phyloP scores from a whole-genome alignment of 805 yeast species.

The Myxozyma monticola region DNA sequence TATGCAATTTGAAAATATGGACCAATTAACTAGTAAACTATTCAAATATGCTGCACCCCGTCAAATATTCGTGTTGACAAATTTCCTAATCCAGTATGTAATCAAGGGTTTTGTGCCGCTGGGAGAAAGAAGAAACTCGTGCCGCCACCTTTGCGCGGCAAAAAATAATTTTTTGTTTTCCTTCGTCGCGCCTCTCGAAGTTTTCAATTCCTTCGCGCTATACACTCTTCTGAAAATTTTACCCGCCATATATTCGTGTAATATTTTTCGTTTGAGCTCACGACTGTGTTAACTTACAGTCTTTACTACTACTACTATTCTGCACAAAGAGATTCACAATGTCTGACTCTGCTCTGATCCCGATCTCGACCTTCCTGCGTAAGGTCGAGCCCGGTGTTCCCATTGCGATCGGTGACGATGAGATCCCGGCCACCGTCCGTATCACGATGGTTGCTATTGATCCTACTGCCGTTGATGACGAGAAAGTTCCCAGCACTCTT shows the following conservation, averaged over 20 bases:
- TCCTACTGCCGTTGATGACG: constrained; percentile 69
- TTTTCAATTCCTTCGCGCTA: no score
- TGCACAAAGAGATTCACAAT: neutral
- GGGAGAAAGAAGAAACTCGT: no score
- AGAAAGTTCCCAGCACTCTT: constrained; percentile 75
- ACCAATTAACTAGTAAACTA: no score
- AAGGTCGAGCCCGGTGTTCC: constrained; percentile 86
- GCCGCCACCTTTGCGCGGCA: no score
- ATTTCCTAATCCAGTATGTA: no score
- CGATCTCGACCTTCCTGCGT: constrained; percentile 83
- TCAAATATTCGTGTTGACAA: no score
- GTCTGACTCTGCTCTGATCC: constrained; percentile 56
- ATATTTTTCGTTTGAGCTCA: neutral
- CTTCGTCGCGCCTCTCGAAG: neutral
- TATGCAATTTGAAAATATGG: no score
- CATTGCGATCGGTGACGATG: constrained; percentile 80
- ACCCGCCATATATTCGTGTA: neutral
- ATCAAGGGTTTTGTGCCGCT: no score
- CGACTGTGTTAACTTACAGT: neutral
- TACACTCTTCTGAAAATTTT: neutral
- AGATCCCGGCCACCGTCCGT: constrained; percentile 81
- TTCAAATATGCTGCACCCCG: no score
- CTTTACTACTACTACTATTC: neutral
- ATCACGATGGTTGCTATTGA: constrained; percentile 94
- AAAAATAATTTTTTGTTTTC: constrained; percentile 6